These are phyloP conservation scores for Gracilaria gracilis DNA, from an alignment of 23 red algal genomes.

Conservation along the genomic window DNA sequence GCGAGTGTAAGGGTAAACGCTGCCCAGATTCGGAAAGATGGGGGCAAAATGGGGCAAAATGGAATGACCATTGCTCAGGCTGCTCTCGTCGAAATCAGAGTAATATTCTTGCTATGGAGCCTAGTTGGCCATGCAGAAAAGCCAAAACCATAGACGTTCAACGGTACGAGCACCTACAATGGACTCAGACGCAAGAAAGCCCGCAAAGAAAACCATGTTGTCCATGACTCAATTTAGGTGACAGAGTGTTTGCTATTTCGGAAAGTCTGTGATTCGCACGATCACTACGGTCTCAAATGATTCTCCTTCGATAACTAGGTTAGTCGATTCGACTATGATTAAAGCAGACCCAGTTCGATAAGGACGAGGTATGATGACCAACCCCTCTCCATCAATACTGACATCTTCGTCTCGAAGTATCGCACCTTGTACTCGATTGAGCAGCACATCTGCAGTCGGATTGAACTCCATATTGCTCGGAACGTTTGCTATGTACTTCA, in stretches of 20 bases:
- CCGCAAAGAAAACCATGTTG: too few relatives aligned
- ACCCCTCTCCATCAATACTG: not conserved
- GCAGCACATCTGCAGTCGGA: not conserved
- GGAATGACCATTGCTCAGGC: too few relatives aligned
- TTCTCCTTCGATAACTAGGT: not conserved
- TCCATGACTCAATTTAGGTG: too few relatives aligned
- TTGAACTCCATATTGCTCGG: not conserved
- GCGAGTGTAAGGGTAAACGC: too few relatives aligned
- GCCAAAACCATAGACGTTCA: too few relatives aligned
- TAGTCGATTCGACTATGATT: not conserved
- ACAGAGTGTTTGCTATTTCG: not conserved
- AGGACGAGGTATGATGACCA: not conserved
- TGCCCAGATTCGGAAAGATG: too few relatives aligned
- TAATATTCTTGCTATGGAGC: too few relatives aligned
- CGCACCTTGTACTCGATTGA: not conserved
- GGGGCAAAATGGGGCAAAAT: too few relatives aligned
- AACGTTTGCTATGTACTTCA: slow-evolving; percentile 3
- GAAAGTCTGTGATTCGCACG: not conserved
- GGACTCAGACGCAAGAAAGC: too few relatives aligned
- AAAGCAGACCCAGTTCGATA: not conserved
- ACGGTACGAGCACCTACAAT: too few relatives aligned
- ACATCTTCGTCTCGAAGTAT: slow-evolving; percentile 3
- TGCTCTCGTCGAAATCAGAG: too few relatives aligned
- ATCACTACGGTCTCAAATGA: slow-evolving; percentile 23
- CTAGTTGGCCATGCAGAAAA: too few relatives aligned